A percentile compares a stretch with the other conserved stretches of the same genome.
phyloP scores from a whole-genome alignment of 2,329 filamentous ascomycete species.

The Ambrosiella cleistominuta region DNA sequence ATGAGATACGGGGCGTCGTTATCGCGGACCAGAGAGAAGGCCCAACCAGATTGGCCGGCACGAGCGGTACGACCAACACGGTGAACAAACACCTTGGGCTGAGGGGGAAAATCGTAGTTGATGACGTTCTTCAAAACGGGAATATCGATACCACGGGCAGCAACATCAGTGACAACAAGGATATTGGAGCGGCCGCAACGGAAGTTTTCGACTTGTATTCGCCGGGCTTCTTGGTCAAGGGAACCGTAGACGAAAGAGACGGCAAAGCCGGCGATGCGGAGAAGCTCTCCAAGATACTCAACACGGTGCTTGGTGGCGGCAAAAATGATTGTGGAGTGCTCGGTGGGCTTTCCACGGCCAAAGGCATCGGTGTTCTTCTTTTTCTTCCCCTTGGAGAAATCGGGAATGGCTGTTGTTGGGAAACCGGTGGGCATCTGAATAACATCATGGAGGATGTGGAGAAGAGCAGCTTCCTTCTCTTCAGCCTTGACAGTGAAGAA shows the following conservation, averaged over 20 bases:
- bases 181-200: conserved; percentile 71
- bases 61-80: conserved; percentile 89
- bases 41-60: conserved; percentile 85
- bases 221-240: conserved; percentile 81
- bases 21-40: conserved; percentile 79
- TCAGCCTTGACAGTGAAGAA: conserved; percentile 87
- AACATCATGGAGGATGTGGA: conserved; percentile 77
- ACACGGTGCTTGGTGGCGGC: conserved; percentile 93
- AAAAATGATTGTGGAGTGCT: conserved; percentile 89
- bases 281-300: conserved; percentile 71
- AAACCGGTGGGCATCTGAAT: conserved; percentile 70
- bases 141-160: conserved; percentile 93
- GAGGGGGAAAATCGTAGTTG: conserved; percentile 95
- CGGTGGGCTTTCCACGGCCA: conserved; percentile 54
- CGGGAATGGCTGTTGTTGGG: conserved; percentile 34
- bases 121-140: conserved; percentile 91
- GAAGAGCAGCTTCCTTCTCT: conserved; percentile 82
- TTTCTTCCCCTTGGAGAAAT: conserved; percentile 42
- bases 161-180: conserved; percentile 89
- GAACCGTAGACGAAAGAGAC: conserved; percentile 92
- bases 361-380: conserved; percentile 42
- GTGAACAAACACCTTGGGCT: conserved; percentile 93
- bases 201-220: conserved; percentile 83
- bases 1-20: conserved; percentile 81
- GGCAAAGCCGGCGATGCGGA: conserved; percentile 67